Evolutionary conservation across 2,329 filamentous ascomycete species (phyloP).

Genomic region (Colletotrichum zoysiae): DNA sequence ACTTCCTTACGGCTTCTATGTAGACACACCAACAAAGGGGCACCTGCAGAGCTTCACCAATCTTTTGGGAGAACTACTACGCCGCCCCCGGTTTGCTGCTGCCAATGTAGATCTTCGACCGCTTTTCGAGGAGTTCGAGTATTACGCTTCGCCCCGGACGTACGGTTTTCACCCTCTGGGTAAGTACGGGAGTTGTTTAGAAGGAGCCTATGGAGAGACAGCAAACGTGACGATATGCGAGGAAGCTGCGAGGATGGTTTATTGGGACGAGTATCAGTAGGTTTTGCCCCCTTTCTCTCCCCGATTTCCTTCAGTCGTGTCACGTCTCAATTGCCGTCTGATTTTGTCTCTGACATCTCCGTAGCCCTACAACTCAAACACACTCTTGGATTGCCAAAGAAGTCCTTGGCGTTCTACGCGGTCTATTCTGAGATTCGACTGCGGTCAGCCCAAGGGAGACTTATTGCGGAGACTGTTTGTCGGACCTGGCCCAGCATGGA

Average conservation of each 20-base stretch:
- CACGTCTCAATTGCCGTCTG: not conserved
- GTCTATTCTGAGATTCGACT: conserved; percentile 18
- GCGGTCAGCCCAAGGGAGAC: not conserved
- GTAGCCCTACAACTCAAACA: conserved; percentile 34
- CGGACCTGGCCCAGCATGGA: not conserved
- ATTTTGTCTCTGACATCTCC: conserved; percentile 7
- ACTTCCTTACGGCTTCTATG: conserved; percentile 27
- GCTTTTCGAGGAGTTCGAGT: conserved; percentile 36
- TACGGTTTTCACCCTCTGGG: conserved; percentile 30
- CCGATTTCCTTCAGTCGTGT: not conserved
- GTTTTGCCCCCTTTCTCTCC: not conserved
- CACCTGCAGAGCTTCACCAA: conserved; percentile 9
- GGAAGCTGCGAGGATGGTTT: conserved; percentile 25
- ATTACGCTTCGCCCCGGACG: conserved; percentile 21
- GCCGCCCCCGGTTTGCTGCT: not conserved
- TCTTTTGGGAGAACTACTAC: conserved; percentile 11
- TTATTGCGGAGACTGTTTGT: not conserved
- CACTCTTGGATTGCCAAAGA: conserved; percentile 37
- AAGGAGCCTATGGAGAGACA: conserved; percentile 32
- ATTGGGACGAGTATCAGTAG: conserved; percentile 39
- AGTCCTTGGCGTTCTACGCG: conserved; percentile 18
- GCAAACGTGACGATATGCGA: conserved; percentile 33
- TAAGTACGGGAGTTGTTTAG: conserved; percentile 34
- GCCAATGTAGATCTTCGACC: conserved; percentile 20
- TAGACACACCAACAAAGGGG: not conserved